These are phyloP conservation scores for Fusarium nurragi DNA, from an alignment of 2,329 filamentous ascomycete genomes.

Conservation along the genomic window DNA sequence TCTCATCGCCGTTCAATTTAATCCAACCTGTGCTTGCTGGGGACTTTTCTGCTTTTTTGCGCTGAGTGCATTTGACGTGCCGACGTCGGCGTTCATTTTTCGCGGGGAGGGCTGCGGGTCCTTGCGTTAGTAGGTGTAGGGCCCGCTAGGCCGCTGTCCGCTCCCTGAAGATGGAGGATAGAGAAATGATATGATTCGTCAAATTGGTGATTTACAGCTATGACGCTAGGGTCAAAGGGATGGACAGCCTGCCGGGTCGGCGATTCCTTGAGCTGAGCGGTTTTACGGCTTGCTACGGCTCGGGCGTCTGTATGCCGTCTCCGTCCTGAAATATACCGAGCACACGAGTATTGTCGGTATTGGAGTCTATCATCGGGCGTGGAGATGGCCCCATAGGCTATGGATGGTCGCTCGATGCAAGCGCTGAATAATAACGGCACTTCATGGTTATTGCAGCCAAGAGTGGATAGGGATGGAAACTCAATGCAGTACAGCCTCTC, in stretches of 20 bases:
- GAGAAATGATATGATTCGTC: constrained; percentile 21
- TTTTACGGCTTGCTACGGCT: constrained; percentile 32
- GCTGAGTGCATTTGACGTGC: constrained; percentile 27
- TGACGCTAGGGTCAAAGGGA: constrained; percentile 36
- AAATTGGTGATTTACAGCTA: background rate
- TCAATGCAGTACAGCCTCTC: background rate
- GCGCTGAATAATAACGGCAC: background rate
- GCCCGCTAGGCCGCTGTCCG: constrained; percentile 15
- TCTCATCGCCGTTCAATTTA: background rate
- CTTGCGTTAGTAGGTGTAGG: constrained; percentile 26
- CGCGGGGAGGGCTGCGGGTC: constrained; percentile 26
- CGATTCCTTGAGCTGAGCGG: constrained; percentile 11
- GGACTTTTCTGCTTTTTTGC: constrained; percentile 19
- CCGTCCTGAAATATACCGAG: constrained; percentile 1
- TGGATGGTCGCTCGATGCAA: background rate
- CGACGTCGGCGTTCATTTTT: constrained; percentile 42
- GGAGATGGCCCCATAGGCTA: background rate
- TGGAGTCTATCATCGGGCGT: background rate
- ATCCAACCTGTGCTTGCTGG: background rate
- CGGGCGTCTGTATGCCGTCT: background rate
- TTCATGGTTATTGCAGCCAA: background rate
- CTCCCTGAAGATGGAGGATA: constrained; percentile 3
- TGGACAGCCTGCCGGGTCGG: constrained; percentile 3
- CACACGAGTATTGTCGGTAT: background rate
- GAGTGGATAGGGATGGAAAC: background rate